phyloP scores from a whole-genome alignment of 495 filamentous ascomycete species.

The Extremus antarcticus region DNA sequence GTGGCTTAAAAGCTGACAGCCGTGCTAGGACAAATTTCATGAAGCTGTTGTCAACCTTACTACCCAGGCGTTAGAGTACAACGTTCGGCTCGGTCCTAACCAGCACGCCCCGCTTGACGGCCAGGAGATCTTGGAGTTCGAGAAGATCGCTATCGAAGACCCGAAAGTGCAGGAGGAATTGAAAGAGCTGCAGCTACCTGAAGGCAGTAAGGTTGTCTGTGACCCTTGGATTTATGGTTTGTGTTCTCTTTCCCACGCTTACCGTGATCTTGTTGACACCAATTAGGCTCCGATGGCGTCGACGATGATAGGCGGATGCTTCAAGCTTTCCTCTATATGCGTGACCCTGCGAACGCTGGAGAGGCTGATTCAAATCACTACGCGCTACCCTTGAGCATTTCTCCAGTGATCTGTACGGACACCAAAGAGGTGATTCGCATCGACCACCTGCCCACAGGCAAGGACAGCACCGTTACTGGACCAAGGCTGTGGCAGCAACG shows the following conservation, averaged over 20 bases:
- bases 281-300: conserved; percentile 48
- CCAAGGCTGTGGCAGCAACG: conserved; percentile 44
- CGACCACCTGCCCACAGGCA: conserved; percentile 50
- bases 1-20: neutral
- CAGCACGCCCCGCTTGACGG: conserved; percentile 47
- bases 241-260: conserved; percentile 1
- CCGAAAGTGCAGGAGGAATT: conserved; percentile 50
- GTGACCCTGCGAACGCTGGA: conserved; percentile 42
- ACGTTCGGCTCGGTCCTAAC: conserved; percentile 46
- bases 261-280: neutral
- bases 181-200: conserved; percentile 52
- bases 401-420: conserved; percentile 59
- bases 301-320: conserved; percentile 50
- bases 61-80: conserved; percentile 42
- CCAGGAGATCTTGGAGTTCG: conserved; percentile 49
- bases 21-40: conserved; percentile 49
- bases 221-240: conserved; percentile 68
- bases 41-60: conserved; percentile 53
- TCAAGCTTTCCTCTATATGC: conserved; percentile 58
- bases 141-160: conserved; percentile 46
- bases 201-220: conserved; percentile 47
- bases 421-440: conserved; percentile 53
- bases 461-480: conserved; percentile 46
- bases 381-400: conserved; percentile 64
- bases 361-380: conserved; percentile 68